Conservation (phyloP, 345 rosid species). For the Toxicodendron radicans region DNA sequence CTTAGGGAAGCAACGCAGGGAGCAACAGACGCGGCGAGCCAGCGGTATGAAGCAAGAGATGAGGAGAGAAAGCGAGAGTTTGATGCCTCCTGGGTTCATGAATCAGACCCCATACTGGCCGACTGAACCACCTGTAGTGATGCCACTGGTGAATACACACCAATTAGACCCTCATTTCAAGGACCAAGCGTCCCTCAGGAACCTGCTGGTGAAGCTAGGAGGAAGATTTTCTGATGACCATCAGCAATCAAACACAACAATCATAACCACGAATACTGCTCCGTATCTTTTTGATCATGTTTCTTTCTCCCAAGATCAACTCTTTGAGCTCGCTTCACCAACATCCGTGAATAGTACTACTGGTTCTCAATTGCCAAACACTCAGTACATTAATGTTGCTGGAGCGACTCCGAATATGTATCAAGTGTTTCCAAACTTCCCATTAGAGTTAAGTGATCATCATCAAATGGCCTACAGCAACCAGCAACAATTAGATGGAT, state of each 20-base stretch:
- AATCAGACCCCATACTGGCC: constrained; percentile 36
- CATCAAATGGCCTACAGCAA: constrained; percentile 22
- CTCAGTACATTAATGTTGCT: constrained; percentile 15
- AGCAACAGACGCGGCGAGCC: constrained; percentile 39
- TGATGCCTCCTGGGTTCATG: constrained; percentile 18
- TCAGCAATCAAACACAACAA: constrained; percentile 17
- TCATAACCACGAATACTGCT: constrained; percentile 2
- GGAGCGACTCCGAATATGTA: constrained; percentile 29
- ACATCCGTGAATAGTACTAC: constrained; percentile 30
- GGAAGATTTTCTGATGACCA: constrained; percentile 39
- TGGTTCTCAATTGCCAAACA: constrained; percentile 37
- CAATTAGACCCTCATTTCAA: constrained; percentile 28
- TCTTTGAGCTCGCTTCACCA: constrained; percentile 26
- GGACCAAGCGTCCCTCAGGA: constrained; percentile 46
- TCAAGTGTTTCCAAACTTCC: constrained; percentile 38
- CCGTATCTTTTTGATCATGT: constrained; percentile 20
- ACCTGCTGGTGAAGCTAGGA: constrained; percentile 39
- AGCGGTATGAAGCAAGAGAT: constrained; percentile 45
- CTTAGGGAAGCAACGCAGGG: constrained; percentile 62
- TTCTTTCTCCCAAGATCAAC: constrained; percentile 22
- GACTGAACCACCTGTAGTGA: constrained; percentile 22
- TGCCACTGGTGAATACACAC: constrained; percentile 11
- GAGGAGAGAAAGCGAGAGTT: constrained; percentile 38
- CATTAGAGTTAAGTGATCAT: constrained; percentile 20
- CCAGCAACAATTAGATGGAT: constrained; percentile 16